A percentile compares a stretch with the other conserved stretches of the same genome.
Evolutionary conservation across 768 basidiomycete genomes (phyloP).

Genomic region (Calocera viscosa): DNA sequence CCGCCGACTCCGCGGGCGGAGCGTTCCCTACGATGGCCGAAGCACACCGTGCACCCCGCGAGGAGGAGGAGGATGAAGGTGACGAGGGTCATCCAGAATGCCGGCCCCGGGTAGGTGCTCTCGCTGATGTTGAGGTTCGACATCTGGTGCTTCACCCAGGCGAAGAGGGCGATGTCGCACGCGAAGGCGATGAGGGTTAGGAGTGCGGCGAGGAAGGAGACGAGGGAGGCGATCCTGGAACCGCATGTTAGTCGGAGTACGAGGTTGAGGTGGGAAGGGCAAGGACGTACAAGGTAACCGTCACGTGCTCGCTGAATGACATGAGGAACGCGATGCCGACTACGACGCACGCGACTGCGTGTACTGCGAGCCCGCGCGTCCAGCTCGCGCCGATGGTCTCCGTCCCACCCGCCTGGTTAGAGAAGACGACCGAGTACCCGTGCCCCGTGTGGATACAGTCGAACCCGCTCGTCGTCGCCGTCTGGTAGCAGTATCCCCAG

Average conservation of each 20-base stretch:
- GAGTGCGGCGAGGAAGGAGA: slow-evolving; percentile 54
- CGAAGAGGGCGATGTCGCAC: slow-evolving; percentile 63
- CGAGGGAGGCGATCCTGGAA: slow-evolving; percentile 31
- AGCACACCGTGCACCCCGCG: slow-evolving; percentile 57
- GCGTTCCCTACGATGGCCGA: slow-evolving; percentile 45
- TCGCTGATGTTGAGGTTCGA: slow-evolving; percentile 36
- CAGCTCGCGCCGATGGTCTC: slow-evolving; percentile 26
- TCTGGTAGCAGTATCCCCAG: slow-evolving; percentile 3
- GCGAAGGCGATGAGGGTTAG: slow-evolving; percentile 61
- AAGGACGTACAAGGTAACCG: slow-evolving; percentile 26
- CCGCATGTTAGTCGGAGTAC: neutral
- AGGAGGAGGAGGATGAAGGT: slow-evolving; percentile 50
- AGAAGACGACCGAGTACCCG: neutral
- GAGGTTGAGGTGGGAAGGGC: neutral
- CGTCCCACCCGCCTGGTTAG: neutral
- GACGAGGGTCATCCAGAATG: slow-evolving; percentile 65
- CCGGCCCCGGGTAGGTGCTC: slow-evolving; percentile 47
- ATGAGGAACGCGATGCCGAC: slow-evolving; percentile 53
- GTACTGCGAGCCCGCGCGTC: slow-evolving; percentile 63
- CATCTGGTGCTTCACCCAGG: slow-evolving; percentile 46
- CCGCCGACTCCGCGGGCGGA: neutral
- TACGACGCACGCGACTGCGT: slow-evolving; percentile 50
- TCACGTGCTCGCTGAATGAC: slow-evolving; percentile 47
- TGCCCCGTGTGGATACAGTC: neutral
- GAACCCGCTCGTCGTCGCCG: neutral